Evolutionary conservation across 805 yeast genomes (phyloP).

Genomic region (Candida dendrica): DNA sequence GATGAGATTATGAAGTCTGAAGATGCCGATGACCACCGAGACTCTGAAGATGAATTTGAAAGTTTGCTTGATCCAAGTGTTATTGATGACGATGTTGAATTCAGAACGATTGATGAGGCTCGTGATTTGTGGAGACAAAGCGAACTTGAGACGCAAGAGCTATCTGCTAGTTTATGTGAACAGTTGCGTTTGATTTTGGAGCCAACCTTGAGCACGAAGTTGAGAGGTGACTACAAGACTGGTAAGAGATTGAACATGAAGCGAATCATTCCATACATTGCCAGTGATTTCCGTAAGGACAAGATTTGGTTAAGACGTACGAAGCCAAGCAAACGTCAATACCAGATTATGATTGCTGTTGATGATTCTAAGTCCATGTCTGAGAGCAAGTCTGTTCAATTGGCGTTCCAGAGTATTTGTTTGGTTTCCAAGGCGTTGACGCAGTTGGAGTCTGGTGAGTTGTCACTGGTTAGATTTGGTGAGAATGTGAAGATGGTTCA

Average conservation of each 20-base stretch:
- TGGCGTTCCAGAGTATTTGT: slow-evolving; percentile 93
- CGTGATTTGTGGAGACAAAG: slow-evolving; percentile 75
- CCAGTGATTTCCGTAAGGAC: slow-evolving; percentile 94
- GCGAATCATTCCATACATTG: slow-evolving; percentile 94
- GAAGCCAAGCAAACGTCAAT: slow-evolving; percentile 94
- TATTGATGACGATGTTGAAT: slow-evolving; percentile 22
- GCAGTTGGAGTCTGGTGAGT: slow-evolving; percentile 89
- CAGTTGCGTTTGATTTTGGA: slow-evolving; percentile 88
- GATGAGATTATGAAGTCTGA: slow-evolving; percentile 24
- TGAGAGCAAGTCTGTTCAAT: slow-evolving; percentile 80
- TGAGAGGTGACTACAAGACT: slow-evolving; percentile 92
- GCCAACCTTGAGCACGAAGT: slow-evolving; percentile 93
- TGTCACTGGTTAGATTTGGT: slow-evolving; percentile 88
- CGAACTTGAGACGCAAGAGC: slow-evolving; percentile 79
- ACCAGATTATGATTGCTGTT: slow-evolving; percentile 94
- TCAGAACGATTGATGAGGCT: slow-evolving; percentile 58
- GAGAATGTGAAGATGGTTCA: slow-evolving; percentile 78
- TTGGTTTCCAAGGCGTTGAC: slow-evolving; percentile 90
- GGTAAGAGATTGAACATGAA: slow-evolving; percentile 97
- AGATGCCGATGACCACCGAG: slow-evolving; percentile 21
- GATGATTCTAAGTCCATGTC: slow-evolving; percentile 98
- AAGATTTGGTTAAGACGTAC: slow-evolving; percentile 97
- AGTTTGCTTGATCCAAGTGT: slow-evolving; percentile 15
- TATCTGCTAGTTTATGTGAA: slow-evolving; percentile 83
- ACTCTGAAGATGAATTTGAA: slow-evolving; percentile 20